phyloP scores from a whole-genome alignment of 164 flowering plant species.

The Santalum album region DNA sequence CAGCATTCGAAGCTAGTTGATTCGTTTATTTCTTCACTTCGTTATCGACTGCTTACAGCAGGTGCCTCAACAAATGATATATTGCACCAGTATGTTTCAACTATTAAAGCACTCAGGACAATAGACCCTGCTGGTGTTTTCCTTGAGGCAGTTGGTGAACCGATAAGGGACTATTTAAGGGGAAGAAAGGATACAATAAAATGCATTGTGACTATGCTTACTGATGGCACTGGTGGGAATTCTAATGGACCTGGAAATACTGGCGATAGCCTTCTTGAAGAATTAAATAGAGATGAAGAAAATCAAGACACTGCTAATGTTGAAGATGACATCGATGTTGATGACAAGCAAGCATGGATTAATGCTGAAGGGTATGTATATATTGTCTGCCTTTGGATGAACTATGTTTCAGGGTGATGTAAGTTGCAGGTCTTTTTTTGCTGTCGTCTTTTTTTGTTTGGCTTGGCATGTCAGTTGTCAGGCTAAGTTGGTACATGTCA shows the following conservation, averaged over 20 bases:
- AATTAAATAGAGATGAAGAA: slow-evolving; percentile 89
- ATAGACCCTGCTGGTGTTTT: slow-evolving; percentile 92
- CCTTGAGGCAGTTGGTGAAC: slow-evolving; percentile 97
- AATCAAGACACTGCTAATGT: slow-evolving; percentile 51
- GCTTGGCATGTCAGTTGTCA: too few species aligned
- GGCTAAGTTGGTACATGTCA: neutral
- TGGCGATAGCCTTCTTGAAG: slow-evolving; percentile 98
- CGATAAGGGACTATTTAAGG: slow-evolving; percentile 82
- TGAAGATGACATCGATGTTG: slow-evolving; percentile 66
- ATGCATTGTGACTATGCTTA: slow-evolving; percentile 97
- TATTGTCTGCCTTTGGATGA: neutral
- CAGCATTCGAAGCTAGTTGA: slow-evolving; percentile 94
- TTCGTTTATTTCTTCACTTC: slow-evolving; percentile 79
- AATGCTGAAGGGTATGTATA: slow-evolving; percentile 55
- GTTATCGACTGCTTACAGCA: slow-evolving; percentile 89
- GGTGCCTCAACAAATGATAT: slow-evolving; percentile 99
- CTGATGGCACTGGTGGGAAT: slow-evolving; percentile 89
- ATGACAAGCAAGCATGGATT: slow-evolving; percentile 88
- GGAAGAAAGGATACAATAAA: slow-evolving; percentile 96
- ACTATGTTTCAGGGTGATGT: neutral
- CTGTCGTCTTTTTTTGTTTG: too few species aligned
- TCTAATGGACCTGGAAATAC: slow-evolving; percentile 58
- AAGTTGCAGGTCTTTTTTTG: neutral
- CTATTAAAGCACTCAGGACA: slow-evolving; percentile 90
- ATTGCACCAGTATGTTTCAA: slow-evolving; percentile 94